Evolutionary conservation across 768 basidiomycete species (phyloP).

Genomic region (Suillus subluteus): DNA sequence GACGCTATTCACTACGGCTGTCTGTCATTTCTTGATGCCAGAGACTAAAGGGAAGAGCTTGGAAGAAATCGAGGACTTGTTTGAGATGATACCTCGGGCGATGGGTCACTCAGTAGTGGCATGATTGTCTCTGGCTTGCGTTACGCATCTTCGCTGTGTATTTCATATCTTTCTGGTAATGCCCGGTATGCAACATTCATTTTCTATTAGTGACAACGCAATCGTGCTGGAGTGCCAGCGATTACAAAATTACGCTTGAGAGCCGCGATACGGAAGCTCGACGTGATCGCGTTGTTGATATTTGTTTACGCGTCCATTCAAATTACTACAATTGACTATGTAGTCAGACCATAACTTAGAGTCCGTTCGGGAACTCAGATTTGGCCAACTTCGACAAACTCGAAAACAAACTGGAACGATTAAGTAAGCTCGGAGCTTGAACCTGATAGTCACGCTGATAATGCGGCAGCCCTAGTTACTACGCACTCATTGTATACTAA

Average conservation of each 20-base stretch:
- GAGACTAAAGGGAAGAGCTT: constrained; percentile 50
- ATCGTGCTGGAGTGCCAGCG: not conserved
- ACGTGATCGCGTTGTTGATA: not conserved
- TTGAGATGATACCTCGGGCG: constrained; percentile 25
- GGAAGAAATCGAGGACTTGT: constrained; percentile 45
- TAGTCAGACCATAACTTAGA: too few species aligned
- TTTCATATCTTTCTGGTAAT: not conserved
- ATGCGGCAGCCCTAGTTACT: too few species aligned
- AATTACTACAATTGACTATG: too few species aligned
- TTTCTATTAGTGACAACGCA: not conserved
- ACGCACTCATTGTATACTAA: too few species aligned
- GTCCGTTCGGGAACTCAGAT: too few species aligned
- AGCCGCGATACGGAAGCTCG: too few species aligned
- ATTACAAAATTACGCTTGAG: not conserved
- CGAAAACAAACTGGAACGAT: too few species aligned
- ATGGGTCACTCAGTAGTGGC: not conserved
- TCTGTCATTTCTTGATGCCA: constrained; percentile 44
- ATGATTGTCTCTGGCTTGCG: not conserved
- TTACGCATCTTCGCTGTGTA: not conserved
- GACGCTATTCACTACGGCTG: constrained; percentile 38
- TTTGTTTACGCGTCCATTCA: not conserved
- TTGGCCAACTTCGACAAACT: too few species aligned
- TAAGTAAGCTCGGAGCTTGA: too few species aligned
- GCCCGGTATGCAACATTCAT: not conserved
- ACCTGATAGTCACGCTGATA: too few species aligned